These are phyloP conservation scores for Diospyros kaki DNA, from an alignment of 148 eudicot species.

Conservation along the genomic window DNA sequence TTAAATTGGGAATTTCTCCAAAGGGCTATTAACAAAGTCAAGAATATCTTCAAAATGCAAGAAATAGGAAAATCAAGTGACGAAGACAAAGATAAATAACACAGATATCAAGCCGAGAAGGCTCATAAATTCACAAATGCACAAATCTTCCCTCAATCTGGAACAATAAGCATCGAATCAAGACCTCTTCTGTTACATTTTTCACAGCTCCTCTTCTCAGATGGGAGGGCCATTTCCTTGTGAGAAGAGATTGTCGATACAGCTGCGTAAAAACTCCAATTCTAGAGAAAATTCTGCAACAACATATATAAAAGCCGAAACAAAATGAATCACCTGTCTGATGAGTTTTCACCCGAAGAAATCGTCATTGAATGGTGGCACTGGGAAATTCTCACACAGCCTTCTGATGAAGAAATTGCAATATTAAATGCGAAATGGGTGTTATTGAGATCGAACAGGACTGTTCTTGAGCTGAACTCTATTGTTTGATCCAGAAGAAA, in stretches of 20 bases:
- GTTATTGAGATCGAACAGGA: neutral
- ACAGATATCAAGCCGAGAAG: neutral
- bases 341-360: slow-evolving; percentile 23
- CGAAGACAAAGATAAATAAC: neutral
- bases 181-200: neutral
- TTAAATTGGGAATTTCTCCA: too few species aligned
- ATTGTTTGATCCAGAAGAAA: too few species aligned
- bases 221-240: neutral
- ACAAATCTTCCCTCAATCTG: neutral
- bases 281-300: too few species aligned
- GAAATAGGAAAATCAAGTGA: neutral
- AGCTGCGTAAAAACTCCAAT: neutral
- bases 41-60: neutral
- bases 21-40: neutral
- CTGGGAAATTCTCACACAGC: neutral
- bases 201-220: neutral
- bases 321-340: slow-evolving; percentile 21
- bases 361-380: slow-evolving; percentile 21
- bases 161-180: neutral
- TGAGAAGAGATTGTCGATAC: too few species aligned
- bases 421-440: neutral
- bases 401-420: neutral
- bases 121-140: neutral
- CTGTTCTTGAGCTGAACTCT: too few species aligned
- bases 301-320: too few species aligned